phyloP scores from a whole-genome alignment of 192 early-diverging fungal species.

The Gigaspora rosea region DNA sequence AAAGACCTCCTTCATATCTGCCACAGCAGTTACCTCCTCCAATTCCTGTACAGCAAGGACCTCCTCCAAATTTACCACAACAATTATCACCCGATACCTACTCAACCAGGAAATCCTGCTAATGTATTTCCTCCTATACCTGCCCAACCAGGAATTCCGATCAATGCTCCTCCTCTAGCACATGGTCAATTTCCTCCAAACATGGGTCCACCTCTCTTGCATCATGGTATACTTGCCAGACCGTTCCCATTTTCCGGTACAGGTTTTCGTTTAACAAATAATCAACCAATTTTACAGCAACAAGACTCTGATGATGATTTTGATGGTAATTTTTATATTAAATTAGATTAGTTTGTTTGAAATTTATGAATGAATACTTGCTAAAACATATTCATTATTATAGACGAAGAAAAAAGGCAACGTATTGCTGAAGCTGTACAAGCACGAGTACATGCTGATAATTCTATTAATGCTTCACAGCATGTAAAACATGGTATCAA shows the following conservation, averaged over 20 bases:
- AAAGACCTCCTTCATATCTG: not conserved
- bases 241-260: not conserved
- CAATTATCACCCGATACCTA: too few species aligned
- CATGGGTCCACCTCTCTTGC: too few species aligned
- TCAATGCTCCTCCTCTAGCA: not conserved
- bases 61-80: not conserved
- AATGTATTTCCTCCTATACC: not conserved
- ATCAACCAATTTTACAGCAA: not conserved
- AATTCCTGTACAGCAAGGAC: not conserved
- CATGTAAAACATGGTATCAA: not conserved
- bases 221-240: too few species aligned
- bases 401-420: not conserved
- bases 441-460: not conserved
- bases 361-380: too few species aligned
- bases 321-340: not conserved
- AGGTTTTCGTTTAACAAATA: not conserved
- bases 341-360: not conserved
- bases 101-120: too few species aligned
- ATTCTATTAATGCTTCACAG: not conserved
- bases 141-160: not conserved
- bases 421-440: constrained; percentile 8
- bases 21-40: not conserved
- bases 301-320: not conserved
- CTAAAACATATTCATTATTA: too few species aligned
- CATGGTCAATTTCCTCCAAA: not conserved